Conservation (phyloP, 768 basidiomycete species). For the Hysterangium stoloniferum region DNA sequence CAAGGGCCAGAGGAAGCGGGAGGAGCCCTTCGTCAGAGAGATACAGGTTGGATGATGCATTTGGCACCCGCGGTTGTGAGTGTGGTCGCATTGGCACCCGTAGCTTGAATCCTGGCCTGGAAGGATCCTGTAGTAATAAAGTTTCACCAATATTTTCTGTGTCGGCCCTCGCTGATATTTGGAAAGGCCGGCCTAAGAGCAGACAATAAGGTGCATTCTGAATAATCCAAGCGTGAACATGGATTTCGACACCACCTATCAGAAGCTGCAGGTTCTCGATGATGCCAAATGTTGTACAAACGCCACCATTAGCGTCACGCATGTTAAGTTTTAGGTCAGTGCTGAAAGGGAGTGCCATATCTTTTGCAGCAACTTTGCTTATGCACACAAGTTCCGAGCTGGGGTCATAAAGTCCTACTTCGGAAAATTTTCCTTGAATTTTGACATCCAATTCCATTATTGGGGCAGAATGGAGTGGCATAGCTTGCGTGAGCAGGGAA, state of each 20-base stretch:
- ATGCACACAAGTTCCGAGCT: constrained; percentile 7
- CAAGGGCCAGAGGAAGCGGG: too few relatives aligned
- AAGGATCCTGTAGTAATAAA: neutral
- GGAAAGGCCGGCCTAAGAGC: constrained; percentile 13
- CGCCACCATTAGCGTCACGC: constrained; percentile 3
- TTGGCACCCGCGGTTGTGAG: neutral
- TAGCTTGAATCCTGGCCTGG: neutral
- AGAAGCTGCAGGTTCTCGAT: constrained; percentile 9
- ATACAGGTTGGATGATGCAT: too few relatives aligned
- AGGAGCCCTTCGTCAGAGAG: too few relatives aligned
- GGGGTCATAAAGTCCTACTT: neutral
- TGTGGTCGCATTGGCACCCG: constrained; percentile 1
- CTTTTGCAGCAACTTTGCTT: neutral
- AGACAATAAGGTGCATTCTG: constrained; percentile 12
- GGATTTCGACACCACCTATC: constrained; percentile 1
- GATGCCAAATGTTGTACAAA: constrained; percentile 2
- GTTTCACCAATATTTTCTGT: neutral
- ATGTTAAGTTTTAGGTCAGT: neutral
- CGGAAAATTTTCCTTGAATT: neutral
- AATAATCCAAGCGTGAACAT: constrained; percentile 12
- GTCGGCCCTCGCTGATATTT: neutral
- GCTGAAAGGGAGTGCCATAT: neutral
- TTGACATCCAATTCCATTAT: constrained; percentile 1
- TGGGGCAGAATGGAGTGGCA: neutral
- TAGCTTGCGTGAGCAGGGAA: neutral